Base-by-base conservation (phyloP, 2,329 filamentous ascomycete species). In the Colletotrichum orbiculare region DNA sequence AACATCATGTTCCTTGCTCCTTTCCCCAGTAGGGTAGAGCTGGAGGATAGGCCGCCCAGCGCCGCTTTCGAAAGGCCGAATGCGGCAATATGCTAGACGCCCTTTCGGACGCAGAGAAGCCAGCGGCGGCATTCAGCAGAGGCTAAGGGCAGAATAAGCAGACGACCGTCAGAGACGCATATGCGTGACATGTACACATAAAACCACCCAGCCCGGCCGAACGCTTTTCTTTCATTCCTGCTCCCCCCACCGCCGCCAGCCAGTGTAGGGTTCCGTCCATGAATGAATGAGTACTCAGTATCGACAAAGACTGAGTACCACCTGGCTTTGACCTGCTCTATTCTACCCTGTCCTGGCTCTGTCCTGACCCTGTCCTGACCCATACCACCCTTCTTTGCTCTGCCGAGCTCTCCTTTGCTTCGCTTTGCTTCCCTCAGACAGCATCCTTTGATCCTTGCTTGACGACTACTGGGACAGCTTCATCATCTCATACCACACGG, bases 61-160 rank as follows among this genome's bases (percentile, higher is more conserved):
- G 64, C 60, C 60, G 64, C 61, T 66, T 68, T 59, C 65, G 59
- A 64, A 52, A 48, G 38, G 46, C 67, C 67, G 67, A 66, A 69
- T 68, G 61, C 67, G 66, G 67, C 67, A 69, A 60, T 54, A 53
- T 49, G 66, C 67, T 67, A 67, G 60, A 65, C 65, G 57, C 65
- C 56, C 67, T 65, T 67, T 67, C 60, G 64, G 67, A 57, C 64
- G 33, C 53, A 46, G 57, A 68, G 64, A 67, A 67, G 55, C 67
- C 67, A 68, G 15, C 54, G 64, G 53, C 54, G 45, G 59, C 66
- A 59, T 54, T 52, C 47, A 43, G 48, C 54, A 17, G 55, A 60
- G 64, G 38, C 67, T 65, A 66, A 37, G 25, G 38, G 55, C 45
- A 42, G 45, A 49, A 66, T 39, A 63, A 57, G 46, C 41, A 57